Percentiles rank a stretch among this genome's conserved stretches.
These are phyloP conservation scores for Hymenotorrendiella dingleyae DNA, from an alignment of 2,329 filamentous ascomycete genomes.

Conservation along the genomic window DNA sequence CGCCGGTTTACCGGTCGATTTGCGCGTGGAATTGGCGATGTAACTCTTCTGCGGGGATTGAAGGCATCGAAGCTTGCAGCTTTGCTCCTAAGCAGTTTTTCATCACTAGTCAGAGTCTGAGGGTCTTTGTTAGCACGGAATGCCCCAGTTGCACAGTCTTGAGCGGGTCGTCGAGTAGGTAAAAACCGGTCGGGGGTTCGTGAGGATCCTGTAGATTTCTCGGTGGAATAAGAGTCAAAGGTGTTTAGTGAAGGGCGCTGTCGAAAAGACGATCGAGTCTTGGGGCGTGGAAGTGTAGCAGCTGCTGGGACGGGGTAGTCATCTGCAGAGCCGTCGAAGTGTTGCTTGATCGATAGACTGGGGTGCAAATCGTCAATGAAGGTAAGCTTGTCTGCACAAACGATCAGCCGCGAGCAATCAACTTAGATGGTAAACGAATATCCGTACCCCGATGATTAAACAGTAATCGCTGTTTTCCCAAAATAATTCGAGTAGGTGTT, in stretches of 20 bases:
- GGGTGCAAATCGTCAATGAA: not conserved
- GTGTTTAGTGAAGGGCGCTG: conserved; percentile 18
- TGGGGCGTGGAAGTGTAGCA: conserved; percentile 17
- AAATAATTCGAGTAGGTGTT: not conserved
- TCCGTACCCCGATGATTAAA: too few relatives aligned
- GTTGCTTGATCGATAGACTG: not conserved
- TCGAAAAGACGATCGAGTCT: conserved; percentile 10
- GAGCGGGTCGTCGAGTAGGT: conserved; percentile 37
- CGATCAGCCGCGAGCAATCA: too few relatives aligned
- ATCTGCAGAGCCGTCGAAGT: conserved; percentile 10
- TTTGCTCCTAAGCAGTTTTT: conserved; percentile 39
- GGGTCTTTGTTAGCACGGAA: conserved; percentile 47
- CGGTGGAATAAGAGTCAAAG: conserved; percentile 13
- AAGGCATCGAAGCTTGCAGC: conserved; percentile 47
- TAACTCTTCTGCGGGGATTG: conserved; percentile 32
- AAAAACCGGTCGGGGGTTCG: conserved; percentile 52
- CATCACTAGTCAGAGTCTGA: conserved; percentile 38
- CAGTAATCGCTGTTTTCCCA: not conserved
- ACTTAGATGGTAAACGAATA: too few relatives aligned
- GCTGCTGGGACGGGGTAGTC: conserved; percentile 7
- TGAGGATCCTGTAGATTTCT: conserved; percentile 15
- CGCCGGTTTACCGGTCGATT: conserved; percentile 13
- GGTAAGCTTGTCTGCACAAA: too few relatives aligned
- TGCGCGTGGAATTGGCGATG: conserved; percentile 19
- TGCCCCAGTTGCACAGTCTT: conserved; percentile 36